Evolutionary conservation across 1,284 basidiomycete genomes (phyloP).

Genomic region (Puccinia horiana): DNA sequence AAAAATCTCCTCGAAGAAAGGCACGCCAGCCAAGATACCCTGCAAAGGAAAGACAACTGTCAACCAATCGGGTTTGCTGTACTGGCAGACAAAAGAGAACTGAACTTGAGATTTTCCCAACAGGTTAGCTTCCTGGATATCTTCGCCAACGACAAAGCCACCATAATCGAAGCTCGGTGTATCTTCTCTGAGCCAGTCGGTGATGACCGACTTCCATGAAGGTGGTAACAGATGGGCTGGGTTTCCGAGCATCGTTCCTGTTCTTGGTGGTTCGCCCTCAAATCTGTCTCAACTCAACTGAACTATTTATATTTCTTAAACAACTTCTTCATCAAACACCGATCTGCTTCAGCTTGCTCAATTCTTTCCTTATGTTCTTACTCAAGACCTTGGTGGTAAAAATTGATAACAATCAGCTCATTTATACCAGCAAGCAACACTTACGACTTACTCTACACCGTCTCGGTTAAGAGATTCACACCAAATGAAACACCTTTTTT

Average conservation of each 20-base stretch:
- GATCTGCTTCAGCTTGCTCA: too few species aligned
- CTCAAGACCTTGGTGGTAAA: too few species aligned
- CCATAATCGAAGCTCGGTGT: constrained; percentile 96
- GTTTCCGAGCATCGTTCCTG: constrained; percentile 49
- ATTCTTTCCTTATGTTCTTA: too few species aligned
- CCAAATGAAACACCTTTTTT: too few species aligned
- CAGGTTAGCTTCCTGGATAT: constrained; percentile 78
- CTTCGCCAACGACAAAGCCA: constrained; percentile 94
- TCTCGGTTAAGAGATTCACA: too few species aligned
- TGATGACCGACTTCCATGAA: constrained; percentile 80
- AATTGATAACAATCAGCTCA: too few species aligned
- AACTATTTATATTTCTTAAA: too few species aligned
- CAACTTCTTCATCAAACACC: too few species aligned
- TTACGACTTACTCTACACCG: too few species aligned
- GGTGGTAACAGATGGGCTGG: constrained; percentile 75
- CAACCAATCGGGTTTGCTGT: background rate
- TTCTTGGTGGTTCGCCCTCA: background rate
- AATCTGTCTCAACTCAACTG: too few species aligned
- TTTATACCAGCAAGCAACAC: too few species aligned
- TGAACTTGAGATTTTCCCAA: constrained; percentile 71
- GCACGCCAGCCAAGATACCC: constrained; percentile 89
- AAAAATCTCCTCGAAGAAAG: constrained; percentile 95
- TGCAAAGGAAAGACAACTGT: constrained; percentile 50
- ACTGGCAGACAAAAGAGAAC: background rate
- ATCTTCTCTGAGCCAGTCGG: constrained; percentile 86